phyloP scores from a whole-genome alignment of 2,329 filamentous ascomycete species.

The Arthroderma sp. region DNA sequence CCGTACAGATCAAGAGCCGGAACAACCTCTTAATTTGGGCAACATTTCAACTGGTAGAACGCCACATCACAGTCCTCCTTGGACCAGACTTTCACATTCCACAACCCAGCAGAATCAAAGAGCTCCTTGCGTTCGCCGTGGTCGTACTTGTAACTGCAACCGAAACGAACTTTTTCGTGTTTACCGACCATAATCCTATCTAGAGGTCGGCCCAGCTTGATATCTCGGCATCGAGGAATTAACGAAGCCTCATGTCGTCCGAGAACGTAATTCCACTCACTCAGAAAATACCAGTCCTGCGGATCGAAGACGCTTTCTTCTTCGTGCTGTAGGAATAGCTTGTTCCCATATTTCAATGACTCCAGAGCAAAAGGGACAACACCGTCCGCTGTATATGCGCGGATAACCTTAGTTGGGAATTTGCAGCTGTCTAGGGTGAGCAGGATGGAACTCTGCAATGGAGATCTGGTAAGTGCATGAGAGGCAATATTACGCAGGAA shows the following conservation, averaged over 20 bases:
- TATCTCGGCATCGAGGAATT: not conserved
- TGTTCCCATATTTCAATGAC: not conserved
- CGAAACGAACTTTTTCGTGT: not conserved
- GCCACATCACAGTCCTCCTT: conserved; percentile 1
- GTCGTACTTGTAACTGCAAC: conserved; percentile 1
- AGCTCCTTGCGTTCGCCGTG: conserved; percentile 4
- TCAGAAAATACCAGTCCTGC: not conserved
- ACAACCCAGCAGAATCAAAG: not conserved
- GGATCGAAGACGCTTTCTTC: not conserved
- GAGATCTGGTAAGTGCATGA: not conserved
- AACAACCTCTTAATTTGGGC: not conserved
- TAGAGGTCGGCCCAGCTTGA: not conserved
- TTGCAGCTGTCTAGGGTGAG: conserved; percentile 1
- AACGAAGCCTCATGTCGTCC: conserved; percentile 4
- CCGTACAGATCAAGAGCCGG: not conserved
- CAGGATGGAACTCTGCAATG: not conserved
- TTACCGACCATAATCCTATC: not conserved
- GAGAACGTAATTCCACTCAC: conserved; percentile 1
- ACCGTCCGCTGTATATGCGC: not conserved
- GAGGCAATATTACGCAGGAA: not conserved
- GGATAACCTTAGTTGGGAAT: not conserved
- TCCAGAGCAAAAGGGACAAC: not conserved
- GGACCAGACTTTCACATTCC: not conserved
- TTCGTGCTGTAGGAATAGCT: not conserved
- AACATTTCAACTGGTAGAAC: not conserved